Conservation (phyloP, 169 alveolate genomes). For the Plasmodium fragile region DNA sequence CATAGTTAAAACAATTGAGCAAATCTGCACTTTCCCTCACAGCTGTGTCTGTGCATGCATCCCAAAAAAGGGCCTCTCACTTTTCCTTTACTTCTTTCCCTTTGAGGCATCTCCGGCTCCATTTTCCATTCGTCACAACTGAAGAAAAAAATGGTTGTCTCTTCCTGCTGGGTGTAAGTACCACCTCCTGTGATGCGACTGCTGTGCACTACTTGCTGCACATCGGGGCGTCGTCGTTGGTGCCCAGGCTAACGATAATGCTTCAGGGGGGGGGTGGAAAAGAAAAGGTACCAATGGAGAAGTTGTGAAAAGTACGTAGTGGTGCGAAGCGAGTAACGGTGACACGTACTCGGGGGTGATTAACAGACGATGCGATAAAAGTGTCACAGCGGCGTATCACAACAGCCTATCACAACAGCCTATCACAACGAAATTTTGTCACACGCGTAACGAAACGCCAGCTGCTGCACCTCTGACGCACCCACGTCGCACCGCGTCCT, state of each 20-base stretch:
- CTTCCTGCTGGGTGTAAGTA: background rate
- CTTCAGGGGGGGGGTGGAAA: slow-evolving; percentile 12
- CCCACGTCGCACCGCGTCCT: background rate
- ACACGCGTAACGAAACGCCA: background rate
- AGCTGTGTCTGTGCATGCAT: background rate
- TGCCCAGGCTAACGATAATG: slow-evolving; percentile 9
- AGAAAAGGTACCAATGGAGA: background rate
- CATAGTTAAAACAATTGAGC: background rate
- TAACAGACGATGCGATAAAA: background rate
- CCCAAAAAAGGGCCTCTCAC: background rate
- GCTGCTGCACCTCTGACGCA: too few relatives aligned
- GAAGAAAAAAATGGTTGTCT: background rate
- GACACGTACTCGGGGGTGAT: background rate
- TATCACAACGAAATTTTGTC: background rate
- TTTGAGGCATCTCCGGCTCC: background rate
- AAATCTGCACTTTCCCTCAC: background rate
- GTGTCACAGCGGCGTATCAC: background rate
- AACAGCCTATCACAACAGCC: too few relatives aligned
- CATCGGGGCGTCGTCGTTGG: slow-evolving; percentile 2
- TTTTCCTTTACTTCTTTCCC: background rate
- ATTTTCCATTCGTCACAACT: background rate
- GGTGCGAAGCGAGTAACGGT: background rate
- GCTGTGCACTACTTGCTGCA: background rate
- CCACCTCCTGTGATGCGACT: background rate
- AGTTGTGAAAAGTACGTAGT: background rate